phyloP scores from a whole-genome alignment of 192 early-diverging fungal genomes.

The Podila horticola region DNA sequence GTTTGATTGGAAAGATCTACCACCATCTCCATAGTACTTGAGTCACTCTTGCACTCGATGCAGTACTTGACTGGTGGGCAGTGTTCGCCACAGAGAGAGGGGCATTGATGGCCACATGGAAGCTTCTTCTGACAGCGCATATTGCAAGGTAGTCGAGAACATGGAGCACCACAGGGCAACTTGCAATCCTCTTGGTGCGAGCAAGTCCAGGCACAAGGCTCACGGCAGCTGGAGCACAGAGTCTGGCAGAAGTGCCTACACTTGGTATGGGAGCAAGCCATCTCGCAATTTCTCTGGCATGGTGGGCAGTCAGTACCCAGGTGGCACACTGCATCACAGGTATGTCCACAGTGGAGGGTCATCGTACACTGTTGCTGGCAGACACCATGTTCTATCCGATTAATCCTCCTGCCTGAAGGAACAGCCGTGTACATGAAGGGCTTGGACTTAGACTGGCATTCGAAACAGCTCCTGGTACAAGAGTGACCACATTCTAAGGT shows the following conservation, averaged over 20 bases:
- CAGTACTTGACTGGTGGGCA: constrained; percentile 44
- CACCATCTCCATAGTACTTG: constrained; percentile 14
- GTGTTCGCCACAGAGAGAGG: constrained; percentile 58
- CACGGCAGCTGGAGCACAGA: constrained; percentile 56
- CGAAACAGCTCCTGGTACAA: constrained; percentile 50
- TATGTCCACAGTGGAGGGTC: constrained; percentile 49
- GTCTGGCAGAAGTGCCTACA: constrained; percentile 53
- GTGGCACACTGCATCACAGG: constrained; percentile 22
- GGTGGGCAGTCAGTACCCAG: constrained; percentile 47
- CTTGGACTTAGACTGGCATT: constrained; percentile 26
- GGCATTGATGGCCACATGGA: constrained; percentile 60
- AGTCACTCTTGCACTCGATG: constrained; percentile 29
- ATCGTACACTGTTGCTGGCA: constrained; percentile 53
- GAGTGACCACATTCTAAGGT: constrained; percentile 50
- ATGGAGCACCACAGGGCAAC: constrained; percentile 66
- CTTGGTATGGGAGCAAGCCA: constrained; percentile 54
- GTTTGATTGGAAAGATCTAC: constrained; percentile 43
- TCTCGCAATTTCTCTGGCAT: constrained; percentile 50
- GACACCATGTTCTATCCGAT: constrained; percentile 18
- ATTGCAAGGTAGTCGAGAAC: constrained; percentile 66
- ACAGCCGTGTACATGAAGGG: background rate
- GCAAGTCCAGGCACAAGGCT: constrained; percentile 62
- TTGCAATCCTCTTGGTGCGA: constrained; percentile 57
- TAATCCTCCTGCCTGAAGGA: background rate
- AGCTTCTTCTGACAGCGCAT: constrained; percentile 54